Evolutionary conservation across 352 stramenopile genomes (phyloP), one percentile per base, ranked within the genome.

Genomic region (Phytophthora cryptogea): DNA sequence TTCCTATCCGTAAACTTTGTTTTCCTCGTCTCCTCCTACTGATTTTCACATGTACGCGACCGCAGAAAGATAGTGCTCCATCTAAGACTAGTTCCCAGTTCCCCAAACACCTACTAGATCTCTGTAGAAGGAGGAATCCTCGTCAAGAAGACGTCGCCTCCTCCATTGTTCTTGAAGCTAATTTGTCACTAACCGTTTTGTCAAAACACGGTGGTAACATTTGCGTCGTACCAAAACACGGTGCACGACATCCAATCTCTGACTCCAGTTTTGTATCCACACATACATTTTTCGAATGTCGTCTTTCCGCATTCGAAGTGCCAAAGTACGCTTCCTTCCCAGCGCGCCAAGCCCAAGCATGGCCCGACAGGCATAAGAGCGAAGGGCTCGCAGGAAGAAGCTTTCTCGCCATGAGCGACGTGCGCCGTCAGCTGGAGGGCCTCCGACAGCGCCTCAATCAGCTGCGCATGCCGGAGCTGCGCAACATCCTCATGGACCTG

Each of bases 391-490:
- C 27, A 28, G 43, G 44, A 58, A 62, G 45, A 66, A 71, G 43
- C 35, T 44, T 32, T 54, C 5, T 8, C 11, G 54, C 3, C 37
- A 78, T 78, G 70, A 69, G 51, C 17, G 66, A 66, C 53, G 41
- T 54, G 14, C 68, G 50, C 26, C 43, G 43, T 33, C 72, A 76
- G 32, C 57, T 87, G 56, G 73, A 55, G 31, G 48, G 68, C 61
- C 70, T 92, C 32, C 83, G 81, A 49, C 10, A 57, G 20, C 72
- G 74, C 39, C 76, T 91, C 36, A 74, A 76, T 50, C 54, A 66
- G 59, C 68, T 93, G 55, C 84, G 81, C 32, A 76, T 94, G 52
- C 81, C 80, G 20, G 83, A 94, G 66, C 73, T 94, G 63, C 82
- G 85, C 63, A 74, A 78, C 66, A 70, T 94, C 47, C 72, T 92